phyloP scores from a whole-genome alignment of 768 basidiomycete genomes.

The Trametes elegans region DNA sequence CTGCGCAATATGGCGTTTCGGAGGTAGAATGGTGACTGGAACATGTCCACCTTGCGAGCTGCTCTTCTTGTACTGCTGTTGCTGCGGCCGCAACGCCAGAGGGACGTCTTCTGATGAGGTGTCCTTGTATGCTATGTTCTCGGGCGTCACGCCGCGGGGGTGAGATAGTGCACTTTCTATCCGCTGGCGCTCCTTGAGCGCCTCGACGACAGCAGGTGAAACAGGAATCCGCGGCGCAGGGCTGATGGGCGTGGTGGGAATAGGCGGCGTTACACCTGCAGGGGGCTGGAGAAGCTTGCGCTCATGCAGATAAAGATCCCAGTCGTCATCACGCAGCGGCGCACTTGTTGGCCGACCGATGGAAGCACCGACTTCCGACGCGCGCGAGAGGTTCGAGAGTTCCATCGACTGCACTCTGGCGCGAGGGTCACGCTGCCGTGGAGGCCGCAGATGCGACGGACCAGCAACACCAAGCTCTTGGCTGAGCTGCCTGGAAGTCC shows the following conservation, averaged over 20 bases:
- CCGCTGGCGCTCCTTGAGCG: conserved; percentile 65
- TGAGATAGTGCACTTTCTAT: conserved; percentile 65
- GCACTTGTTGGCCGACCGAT: conserved; percentile 71
- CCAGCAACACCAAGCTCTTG: conserved; percentile 55
- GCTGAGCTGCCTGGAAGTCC: conserved; percentile 68
- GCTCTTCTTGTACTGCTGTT: conserved; percentile 23
- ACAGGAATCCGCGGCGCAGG: conserved; percentile 50
- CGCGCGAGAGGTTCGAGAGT: conserved; percentile 40
- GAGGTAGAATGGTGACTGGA: conserved; percentile 45
- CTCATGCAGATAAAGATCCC: conserved; percentile 85
- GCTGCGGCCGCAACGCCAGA: conserved; percentile 25
- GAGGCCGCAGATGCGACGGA: conserved; percentile 64
- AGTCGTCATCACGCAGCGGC: conserved; percentile 74
- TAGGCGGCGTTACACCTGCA: conserved; percentile 76
- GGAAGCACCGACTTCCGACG: conserved; percentile 44
- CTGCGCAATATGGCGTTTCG: conserved; percentile 36
- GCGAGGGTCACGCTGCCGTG: conserved; percentile 66
- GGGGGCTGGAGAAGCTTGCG: conserved; percentile 84
- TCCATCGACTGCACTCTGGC: conserved; percentile 75
- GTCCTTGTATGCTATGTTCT: conserved; percentile 1
- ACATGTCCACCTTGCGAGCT: conserved; percentile 35
- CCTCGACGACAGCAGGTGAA: conserved; percentile 72
- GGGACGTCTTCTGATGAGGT: conserved; percentile 45
- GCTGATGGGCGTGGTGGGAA: conserved; percentile 51
- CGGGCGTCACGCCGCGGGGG: not conserved